Percentiles rank a stretch among this genome's conserved stretches.
Evolutionary conservation across 805 yeast species (phyloP).

Genomic region (Jamesozyma jinghongensis): DNA sequence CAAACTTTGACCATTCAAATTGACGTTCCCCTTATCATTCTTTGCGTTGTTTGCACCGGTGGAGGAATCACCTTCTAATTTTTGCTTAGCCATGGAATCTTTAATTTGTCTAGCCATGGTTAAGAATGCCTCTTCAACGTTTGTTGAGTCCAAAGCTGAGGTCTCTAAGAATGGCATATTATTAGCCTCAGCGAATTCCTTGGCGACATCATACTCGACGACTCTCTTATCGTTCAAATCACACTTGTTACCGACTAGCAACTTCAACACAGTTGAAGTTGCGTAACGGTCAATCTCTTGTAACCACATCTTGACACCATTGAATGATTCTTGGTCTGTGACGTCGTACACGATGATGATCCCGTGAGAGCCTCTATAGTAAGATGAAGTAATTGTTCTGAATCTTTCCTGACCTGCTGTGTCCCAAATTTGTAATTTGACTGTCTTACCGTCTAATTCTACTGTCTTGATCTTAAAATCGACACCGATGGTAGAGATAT

Average conservation of each 20-base stretch:
- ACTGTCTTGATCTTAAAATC: slow-evolving; percentile 86
- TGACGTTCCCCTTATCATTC: slow-evolving; percentile 44
- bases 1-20: slow-evolving; percentile 61
- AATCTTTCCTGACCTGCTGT: slow-evolving; percentile 99
- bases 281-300: slow-evolving; percentile 98
- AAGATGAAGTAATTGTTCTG: slow-evolving; percentile 94
- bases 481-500: slow-evolving; percentile 95
- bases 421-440: slow-evolving; percentile 98
- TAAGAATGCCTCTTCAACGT: slow-evolving; percentile 96
- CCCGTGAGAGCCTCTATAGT: slow-evolving; percentile 98
- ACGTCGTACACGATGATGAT: slow-evolving; percentile 96
- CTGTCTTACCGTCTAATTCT: slow-evolving; percentile 93
- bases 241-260: slow-evolving; percentile 93
- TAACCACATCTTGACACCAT: slow-evolving; percentile 96
- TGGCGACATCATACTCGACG: slow-evolving; percentile 91
- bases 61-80: slow-evolving; percentile 26
- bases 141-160: slow-evolving; percentile 87
- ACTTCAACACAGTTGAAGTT: slow-evolving; percentile 92
- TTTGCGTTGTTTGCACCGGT: background rate
- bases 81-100: slow-evolving; percentile 77
- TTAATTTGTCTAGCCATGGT: slow-evolving; percentile 98
- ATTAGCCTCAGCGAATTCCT: slow-evolving; percentile 89
- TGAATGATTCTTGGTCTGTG: slow-evolving; percentile 93
- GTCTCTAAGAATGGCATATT: slow-evolving; percentile 95
- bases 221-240: slow-evolving; percentile 90